Base-by-base conservation (phyloP, 1,284 basidiomycete species). In the Heliocybe sulcata region DNA sequence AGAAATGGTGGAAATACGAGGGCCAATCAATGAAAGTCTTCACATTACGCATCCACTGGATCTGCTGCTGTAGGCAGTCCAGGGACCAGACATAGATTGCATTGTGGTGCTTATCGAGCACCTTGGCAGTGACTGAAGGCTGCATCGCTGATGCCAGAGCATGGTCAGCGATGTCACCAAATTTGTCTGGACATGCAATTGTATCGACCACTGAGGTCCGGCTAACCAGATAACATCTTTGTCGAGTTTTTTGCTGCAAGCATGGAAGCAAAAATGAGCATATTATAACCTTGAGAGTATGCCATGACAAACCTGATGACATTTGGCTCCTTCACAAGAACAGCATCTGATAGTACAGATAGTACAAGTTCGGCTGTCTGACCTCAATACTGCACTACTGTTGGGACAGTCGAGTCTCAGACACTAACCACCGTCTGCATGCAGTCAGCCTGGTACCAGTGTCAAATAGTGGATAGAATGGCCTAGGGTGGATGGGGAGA, bases 21-120 rank as follows among this genome's bases (percentile, higher is more conserved):
- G 96, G 95, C 55, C 90, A 85, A 69, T 94, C 91, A 63, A 95
- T 90, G 68, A 94, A 94, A n/a, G 86, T 86, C 20, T 89, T 92
- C 31, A 96, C 76, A 66, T 96, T 96, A 49, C 94, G 87, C 95
- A 99, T 99, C 60, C 92, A 88, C 59, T 87, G 85, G 6, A 98
- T 75, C 58, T 95, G 93, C 61, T 92, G 89, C 61, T 90, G 85
- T 65, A 98, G 83, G 49, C 92, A 85, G 61, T 90, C 85, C 38
- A 96, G 72, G 16, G 93, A 94, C 96, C 96, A 99, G 3, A 85
- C 78, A 66, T 94, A 95, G 55, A 96, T 84, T 31, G 90, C 89
- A 56, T 85, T 87, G 64, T 94, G 82, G 50, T 84, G 81, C 65
- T 87, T 86, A 73, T 97, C 95, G 26, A 98, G 75, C 38, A 98